Percentiles rank a stretch among this genome's conserved stretches.
These are phyloP conservation scores for Pulicaria dysenterica DNA, from an alignment of 129 eudicot genomes.

Conservation along the genomic window DNA sequence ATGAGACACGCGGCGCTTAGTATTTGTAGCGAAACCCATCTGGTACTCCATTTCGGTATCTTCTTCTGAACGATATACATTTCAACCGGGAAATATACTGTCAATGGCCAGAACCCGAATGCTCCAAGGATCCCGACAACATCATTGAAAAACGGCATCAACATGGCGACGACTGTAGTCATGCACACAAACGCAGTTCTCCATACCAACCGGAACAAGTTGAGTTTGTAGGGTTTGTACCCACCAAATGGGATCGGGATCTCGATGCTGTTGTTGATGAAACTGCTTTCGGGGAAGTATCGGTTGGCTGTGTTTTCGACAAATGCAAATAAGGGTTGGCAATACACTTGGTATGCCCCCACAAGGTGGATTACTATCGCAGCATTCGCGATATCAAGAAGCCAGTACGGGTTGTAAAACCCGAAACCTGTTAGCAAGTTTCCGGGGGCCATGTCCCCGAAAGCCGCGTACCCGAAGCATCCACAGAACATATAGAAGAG, in stretches of 20 bases:
- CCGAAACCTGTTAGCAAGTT: conserved; percentile 98
- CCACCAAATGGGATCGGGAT: conserved; percentile 68
- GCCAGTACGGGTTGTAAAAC: conserved; percentile 97
- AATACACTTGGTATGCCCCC: conserved; percentile 96
- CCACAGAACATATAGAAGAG: conserved; percentile 97
- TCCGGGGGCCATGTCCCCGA: conserved; percentile 90
- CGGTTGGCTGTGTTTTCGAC: conserved; percentile 54
- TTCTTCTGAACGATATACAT: conserved; percentile 90
- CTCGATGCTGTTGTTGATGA: conserved; percentile 55
- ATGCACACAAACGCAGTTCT: conserved; percentile 68
- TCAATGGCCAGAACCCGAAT: conserved; percentile 93
- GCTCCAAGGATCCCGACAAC: conserved; percentile 95
- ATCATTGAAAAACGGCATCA: conserved; percentile 91
- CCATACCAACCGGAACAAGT: conserved; percentile 79
- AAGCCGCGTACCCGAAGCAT: conserved; percentile 95
- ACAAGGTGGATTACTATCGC: conserved; percentile 91
- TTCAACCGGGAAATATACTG: conserved; percentile 91
- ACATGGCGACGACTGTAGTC: conserved; percentile 80
- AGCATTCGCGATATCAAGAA: conserved; percentile 88
- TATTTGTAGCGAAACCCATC: conserved; percentile 76
- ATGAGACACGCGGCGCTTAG: conserved; percentile 72
- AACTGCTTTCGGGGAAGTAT: conserved; percentile 63
- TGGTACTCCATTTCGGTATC: conserved; percentile 86
- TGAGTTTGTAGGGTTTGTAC: conserved; percentile 58
- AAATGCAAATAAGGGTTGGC: conserved; percentile 94